Evolutionary conservation across 2,329 filamentous ascomycete genomes (phyloP).

Genomic region (Verticillium klebahnii): DNA sequence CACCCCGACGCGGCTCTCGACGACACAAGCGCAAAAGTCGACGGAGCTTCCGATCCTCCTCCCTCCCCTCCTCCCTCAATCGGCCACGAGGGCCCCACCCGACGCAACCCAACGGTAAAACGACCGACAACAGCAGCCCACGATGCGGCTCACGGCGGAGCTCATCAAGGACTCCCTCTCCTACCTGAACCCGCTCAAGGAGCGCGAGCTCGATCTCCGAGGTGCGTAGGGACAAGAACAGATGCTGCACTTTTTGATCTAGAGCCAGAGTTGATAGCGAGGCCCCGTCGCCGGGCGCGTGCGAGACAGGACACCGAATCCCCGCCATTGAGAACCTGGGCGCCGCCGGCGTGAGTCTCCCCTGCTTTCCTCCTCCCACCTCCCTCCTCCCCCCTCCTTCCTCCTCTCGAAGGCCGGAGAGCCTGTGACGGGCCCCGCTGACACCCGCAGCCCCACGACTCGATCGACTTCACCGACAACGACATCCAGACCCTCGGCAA

Average conservation of each 20-base stretch:
- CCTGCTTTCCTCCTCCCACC: slow-evolving; percentile 7
- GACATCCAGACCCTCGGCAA: slow-evolving; percentile 86
- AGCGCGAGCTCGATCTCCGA: slow-evolving; percentile 98
- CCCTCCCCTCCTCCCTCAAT: background rate
- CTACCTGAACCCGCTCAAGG: slow-evolving; percentile 97
- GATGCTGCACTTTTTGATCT: slow-evolving; percentile 78
- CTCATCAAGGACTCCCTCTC: slow-evolving; percentile 92
- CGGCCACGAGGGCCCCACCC: background rate
- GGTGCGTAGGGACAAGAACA: slow-evolving; percentile 93
- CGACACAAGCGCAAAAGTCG: background rate
- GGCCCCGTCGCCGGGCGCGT: slow-evolving; percentile 28
- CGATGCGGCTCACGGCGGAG: slow-evolving; percentile 88
- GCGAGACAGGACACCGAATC: slow-evolving; percentile 88
- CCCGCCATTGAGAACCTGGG: slow-evolving; percentile 96
- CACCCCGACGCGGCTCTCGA: background rate
- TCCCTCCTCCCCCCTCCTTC: background rate
- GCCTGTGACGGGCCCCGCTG: slow-evolving; percentile 4
- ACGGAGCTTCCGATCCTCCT: background rate
- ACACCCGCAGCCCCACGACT: slow-evolving; percentile 72
- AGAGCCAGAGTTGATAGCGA: slow-evolving; percentile 79
- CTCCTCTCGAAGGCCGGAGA: background rate
- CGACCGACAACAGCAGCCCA: slow-evolving; percentile 18
- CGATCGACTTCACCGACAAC: slow-evolving; percentile 98
- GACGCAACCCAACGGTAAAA: background rate
- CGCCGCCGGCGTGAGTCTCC: slow-evolving; percentile 73